Evolutionary conservation across 371 early-diverging fungal species (phyloP).

Genomic region (Vairimorpha necatrix): DNA sequence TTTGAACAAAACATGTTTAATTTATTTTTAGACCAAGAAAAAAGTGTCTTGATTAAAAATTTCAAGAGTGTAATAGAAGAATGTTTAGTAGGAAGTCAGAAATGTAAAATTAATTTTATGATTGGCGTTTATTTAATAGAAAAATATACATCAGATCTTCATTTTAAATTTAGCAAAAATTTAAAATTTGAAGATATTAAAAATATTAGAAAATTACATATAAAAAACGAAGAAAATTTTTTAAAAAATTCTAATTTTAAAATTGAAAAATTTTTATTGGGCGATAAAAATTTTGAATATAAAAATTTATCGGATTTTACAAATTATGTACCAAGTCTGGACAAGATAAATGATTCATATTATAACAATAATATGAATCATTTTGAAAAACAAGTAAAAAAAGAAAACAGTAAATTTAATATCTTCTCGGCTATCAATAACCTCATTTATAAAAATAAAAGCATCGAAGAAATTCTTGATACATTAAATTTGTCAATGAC

Average conservation of each 20-base stretch:
- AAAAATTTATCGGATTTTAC: background rate
- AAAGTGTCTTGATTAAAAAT: background rate
- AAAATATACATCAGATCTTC: background rate
- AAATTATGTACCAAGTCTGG: background rate
- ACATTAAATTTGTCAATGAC: background rate
- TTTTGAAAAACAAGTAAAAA: background rate
- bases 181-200: background rate
- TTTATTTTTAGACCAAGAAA: background rate
- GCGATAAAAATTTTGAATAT: background rate
- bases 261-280: background rate
- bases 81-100: background rate
- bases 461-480: background rate
- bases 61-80: background rate
- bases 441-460: background rate
- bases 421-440: too few relatives aligned
- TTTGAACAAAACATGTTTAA: background rate
- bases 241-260: background rate
- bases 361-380: background rate
- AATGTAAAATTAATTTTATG: conserved; percentile 6
- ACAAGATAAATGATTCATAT: background rate
- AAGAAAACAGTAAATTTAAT: background rate
- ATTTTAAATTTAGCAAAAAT: background rate
- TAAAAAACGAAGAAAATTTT: background rate
- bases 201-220: conserved; percentile 2
- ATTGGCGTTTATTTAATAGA: background rate